These are phyloP conservation scores for Candida arabinofermentans DNA, from an alignment of 805 yeast genomes.

Conservation along the genomic window DNA sequence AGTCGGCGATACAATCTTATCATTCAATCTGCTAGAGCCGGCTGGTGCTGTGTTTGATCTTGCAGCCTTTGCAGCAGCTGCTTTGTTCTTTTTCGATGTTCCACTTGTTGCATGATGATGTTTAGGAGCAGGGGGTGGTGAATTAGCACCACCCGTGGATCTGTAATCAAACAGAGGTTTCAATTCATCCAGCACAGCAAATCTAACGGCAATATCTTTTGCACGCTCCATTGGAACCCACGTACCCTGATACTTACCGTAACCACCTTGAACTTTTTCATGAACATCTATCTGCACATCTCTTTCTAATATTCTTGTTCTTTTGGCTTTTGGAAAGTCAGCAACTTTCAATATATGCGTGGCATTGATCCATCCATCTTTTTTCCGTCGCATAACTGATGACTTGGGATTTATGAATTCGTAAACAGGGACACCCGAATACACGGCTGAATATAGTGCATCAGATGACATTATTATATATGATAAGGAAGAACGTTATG, in stretches of 20 bases:
- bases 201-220: constrained; percentile 57
- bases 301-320: constrained; percentile 87
- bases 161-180: constrained; percentile 62
- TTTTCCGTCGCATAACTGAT: constrained; percentile 73
- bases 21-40: constrained; percentile 5
- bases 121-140: constrained; percentile 61
- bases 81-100: constrained; percentile 26
- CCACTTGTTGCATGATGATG: constrained; percentile 61
- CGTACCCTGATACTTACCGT: constrained; percentile 95
- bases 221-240: constrained; percentile 91
- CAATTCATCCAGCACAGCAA: constrained; percentile 58
- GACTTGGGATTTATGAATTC: constrained; percentile 64
- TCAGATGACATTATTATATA: constrained; percentile 19
- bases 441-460: constrained; percentile 64
- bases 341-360: constrained; percentile 94
- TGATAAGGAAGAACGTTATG: not conserved
- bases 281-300: constrained; percentile 90
- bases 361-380: constrained; percentile 87
- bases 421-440: constrained; percentile 81
- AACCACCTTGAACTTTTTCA: constrained; percentile 96
- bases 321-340: constrained; percentile 87
- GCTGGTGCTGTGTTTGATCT: constrained; percentile 9
- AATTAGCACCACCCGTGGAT: constrained; percentile 43
- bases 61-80: constrained; percentile 13
- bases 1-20: not conserved